Conservation (phyloP, 805 yeast species). For the Wickerhamiella musiphila region DNA sequence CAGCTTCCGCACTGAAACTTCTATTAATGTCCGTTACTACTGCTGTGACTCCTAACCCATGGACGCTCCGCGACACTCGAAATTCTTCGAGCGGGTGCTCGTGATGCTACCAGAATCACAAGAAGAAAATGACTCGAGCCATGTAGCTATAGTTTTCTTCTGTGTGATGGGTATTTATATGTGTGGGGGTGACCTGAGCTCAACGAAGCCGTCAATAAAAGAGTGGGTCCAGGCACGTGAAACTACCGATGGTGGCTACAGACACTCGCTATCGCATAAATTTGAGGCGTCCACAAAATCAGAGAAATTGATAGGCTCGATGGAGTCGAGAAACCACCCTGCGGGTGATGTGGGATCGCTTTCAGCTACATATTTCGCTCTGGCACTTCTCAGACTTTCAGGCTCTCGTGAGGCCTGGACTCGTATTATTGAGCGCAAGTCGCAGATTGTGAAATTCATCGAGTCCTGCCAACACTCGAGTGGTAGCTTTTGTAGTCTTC, state of each 20-base stretch:
- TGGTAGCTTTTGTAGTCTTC: slow-evolving; percentile 47
- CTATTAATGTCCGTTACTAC: too few relatives aligned
- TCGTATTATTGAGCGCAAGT: too few relatives aligned
- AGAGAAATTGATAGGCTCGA: too few relatives aligned
- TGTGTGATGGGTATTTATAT: slow-evolving; percentile 10
- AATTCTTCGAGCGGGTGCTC: slow-evolving; percentile 11
- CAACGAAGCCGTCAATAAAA: too few relatives aligned
- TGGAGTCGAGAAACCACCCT: too few relatives aligned
- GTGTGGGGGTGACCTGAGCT: too few relatives aligned
- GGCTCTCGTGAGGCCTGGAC: slow-evolving; percentile 17
- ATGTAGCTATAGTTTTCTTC: slow-evolving; percentile 11
- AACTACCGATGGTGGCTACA: slow-evolving; percentile 26
- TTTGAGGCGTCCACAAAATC: too few relatives aligned
- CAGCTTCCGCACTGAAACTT: too few relatives aligned
- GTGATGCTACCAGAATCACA: slow-evolving; percentile 9
- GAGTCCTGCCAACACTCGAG: slow-evolving; percentile 37
- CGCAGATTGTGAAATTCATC: slow-evolving; percentile 39
- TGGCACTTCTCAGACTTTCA: slow-evolving; percentile 37
- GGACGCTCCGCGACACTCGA: slow-evolving; percentile 2
- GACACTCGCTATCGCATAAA: slow-evolving; percentile 37
- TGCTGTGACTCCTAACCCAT: neutral
- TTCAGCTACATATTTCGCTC: slow-evolving; percentile 62
- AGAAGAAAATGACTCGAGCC: slow-evolving; percentile 12
- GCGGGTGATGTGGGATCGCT: slow-evolving; percentile 53
- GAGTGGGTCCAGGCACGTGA: slow-evolving; percentile 1